Percentiles rank a stretch among this genome's conserved stretches.
Evolutionary conservation across 129 eudicot species (phyloP).

Genomic region (Pseudognaphalium luteoalbum): DNA sequence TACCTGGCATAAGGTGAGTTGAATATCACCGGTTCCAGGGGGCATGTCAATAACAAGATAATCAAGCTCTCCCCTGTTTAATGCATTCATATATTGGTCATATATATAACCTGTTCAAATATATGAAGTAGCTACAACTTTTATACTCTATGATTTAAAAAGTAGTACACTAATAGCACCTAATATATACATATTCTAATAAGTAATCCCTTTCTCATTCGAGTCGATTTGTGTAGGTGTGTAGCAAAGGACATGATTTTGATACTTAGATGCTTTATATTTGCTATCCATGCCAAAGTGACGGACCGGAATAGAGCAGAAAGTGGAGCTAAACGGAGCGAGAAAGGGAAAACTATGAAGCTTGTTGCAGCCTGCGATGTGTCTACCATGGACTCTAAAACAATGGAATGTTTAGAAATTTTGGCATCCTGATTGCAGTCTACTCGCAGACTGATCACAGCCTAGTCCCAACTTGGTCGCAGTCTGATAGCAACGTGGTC

Average conservation of each 20-base stretch:
- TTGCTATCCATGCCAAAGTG: background rate
- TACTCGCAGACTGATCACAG: no score
- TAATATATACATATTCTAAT: no score
- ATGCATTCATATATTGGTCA: background rate
- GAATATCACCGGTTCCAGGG: slow-evolving; percentile 99
- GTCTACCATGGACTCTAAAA: no score
- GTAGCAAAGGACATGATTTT: background rate
- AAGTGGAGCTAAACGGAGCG: no score
- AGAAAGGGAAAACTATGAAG: no score
- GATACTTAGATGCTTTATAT: background rate
- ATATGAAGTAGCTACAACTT: background rate
- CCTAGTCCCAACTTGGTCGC: no score
- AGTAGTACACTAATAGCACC: background rate
- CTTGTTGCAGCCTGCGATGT: no score
- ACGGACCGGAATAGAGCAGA: no score
- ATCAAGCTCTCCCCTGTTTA: slow-evolving; percentile 94
- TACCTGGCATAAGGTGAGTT: slow-evolving; percentile 98
- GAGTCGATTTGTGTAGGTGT: background rate
- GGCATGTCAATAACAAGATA: slow-evolving; percentile 99
- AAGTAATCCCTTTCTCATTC: background rate
- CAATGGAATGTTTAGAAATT: no score
- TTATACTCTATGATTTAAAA: no score
- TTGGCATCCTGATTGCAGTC: no score
- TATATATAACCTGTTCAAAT: background rate
- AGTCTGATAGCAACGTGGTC: no score